Conservation (phyloP, 2,329 filamentous ascomycete genomes). For the Diatrype stigma region DNA sequence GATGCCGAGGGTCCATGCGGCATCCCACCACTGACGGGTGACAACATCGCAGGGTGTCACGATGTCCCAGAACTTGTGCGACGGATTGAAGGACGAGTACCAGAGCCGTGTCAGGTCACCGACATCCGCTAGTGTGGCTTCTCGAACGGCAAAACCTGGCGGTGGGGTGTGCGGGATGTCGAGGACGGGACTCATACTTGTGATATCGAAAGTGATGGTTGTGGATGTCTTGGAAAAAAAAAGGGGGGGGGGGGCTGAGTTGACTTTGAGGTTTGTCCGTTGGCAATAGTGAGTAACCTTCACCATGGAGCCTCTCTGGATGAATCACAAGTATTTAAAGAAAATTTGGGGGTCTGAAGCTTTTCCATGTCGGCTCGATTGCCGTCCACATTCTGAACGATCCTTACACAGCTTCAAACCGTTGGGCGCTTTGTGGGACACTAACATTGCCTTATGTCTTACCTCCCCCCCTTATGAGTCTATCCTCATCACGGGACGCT, state of each 20-base stretch:
- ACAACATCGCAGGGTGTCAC: conserved; percentile 3
- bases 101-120: conserved; percentile 6
- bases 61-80: conserved; percentile 6
- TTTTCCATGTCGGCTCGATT: no score
- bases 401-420: no score
- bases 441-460: neutral
- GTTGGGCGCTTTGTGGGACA: neutral
- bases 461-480: neutral
- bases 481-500: neutral
- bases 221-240: neutral
- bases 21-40: conserved; percentile 10
- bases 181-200: neutral
- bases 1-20: conserved; percentile 7
- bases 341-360: neutral
- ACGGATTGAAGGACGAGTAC: conserved; percentile 10
- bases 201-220: neutral
- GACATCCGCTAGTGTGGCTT: conserved; percentile 6
- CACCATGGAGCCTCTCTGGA: no score
- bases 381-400: neutral
- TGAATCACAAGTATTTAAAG: neutral
- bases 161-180: conserved; percentile 3
- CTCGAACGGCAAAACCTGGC: conserved; percentile 6
- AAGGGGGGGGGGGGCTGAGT: neutral
- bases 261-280: neutral
- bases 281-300: no score